Evolutionary conservation across 2,329 filamentous ascomycete species (phyloP).

Genomic region (Clarireedia paspali): DNA sequence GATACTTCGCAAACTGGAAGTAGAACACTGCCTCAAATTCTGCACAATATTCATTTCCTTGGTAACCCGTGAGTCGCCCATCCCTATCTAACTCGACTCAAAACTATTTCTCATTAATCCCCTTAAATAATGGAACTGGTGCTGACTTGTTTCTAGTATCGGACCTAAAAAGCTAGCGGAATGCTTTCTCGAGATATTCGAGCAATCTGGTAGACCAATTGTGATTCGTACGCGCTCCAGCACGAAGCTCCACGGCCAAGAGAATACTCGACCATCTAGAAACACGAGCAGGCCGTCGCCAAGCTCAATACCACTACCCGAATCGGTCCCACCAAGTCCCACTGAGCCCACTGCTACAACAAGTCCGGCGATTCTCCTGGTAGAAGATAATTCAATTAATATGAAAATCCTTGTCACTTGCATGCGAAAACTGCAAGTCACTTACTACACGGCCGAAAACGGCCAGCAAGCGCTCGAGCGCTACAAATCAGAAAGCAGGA

Average conservation of each 20-base stretch:
- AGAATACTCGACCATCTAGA: not conserved
- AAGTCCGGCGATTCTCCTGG: slow-evolving; percentile 11
- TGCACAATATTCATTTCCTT: slow-evolving; percentile 3
- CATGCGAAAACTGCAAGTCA: slow-evolving; percentile 11
- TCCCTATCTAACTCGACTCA: not conserved
- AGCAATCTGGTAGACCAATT: not conserved
- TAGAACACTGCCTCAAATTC: not conserved
- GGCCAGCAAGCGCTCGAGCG: slow-evolving; percentile 7
- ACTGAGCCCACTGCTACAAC: too few relatives aligned
- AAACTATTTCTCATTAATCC: too few relatives aligned
- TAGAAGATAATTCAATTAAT: slow-evolving; percentile 34
- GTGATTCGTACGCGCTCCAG: too few relatives aligned
- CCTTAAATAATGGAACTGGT: not conserved
- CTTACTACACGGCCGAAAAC: slow-evolving; percentile 25
- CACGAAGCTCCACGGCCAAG: too few relatives aligned
- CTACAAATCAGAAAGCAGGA: not conserved
- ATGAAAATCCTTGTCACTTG: slow-evolving; percentile 23
- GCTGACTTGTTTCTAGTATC: not conserved
- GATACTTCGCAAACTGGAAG: not conserved
- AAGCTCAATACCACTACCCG: not conserved
- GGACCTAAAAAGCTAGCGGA: slow-evolving; percentile 1
- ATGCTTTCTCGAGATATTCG: slow-evolving; percentile 1
- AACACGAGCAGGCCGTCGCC: too few relatives aligned
- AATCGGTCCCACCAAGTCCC: not conserved
- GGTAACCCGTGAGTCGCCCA: not conserved